Percentiles rank a stretch among this genome's conserved stretches.
Conservation (phyloP, 441 rosid species). For the Croton laevigatus region DNA sequence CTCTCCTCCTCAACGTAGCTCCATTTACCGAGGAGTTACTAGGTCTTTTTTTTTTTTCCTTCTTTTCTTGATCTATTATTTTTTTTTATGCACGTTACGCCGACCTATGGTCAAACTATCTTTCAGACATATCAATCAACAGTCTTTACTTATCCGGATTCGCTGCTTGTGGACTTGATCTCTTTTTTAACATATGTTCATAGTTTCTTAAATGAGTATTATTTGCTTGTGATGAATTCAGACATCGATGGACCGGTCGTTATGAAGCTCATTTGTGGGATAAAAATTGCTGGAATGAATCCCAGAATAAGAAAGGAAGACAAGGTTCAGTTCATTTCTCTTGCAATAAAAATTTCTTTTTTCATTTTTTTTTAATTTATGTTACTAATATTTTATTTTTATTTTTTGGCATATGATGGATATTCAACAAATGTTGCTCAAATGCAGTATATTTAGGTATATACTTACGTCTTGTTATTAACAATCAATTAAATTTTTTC, state of each 20-base stretch:
- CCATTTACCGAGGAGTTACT: conserved; percentile 83
- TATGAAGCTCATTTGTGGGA: conserved; percentile 80
- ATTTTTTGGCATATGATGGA: neutral
- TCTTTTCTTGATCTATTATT: neutral
- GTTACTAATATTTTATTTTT: conserved; percentile 4
- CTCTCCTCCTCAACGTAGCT: conserved; percentile 85
- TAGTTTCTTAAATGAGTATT: neutral
- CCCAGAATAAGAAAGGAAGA: conserved; percentile 70
- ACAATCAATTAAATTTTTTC: no score
- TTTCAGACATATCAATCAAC: no score
- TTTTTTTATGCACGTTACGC: no score
- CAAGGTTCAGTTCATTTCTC: conserved; percentile 37
- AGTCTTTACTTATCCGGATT: no score
- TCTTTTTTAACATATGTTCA: no score
- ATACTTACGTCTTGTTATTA: neutral
- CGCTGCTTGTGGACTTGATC: no score
- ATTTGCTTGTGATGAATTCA: conserved; percentile 1
- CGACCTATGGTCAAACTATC: no score
- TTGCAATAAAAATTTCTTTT: neutral
- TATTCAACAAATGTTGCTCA: neutral
- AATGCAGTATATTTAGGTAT: conserved; percentile 60
- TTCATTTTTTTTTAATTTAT: neutral
- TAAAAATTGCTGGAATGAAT: conserved; percentile 61
- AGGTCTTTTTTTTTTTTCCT: conserved; percentile 29
- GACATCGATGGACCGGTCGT: conserved; percentile 56